Conservation (phyloP, 2,329 filamentous ascomycete genomes). For the Pestalotiopsis sp. region DNA sequence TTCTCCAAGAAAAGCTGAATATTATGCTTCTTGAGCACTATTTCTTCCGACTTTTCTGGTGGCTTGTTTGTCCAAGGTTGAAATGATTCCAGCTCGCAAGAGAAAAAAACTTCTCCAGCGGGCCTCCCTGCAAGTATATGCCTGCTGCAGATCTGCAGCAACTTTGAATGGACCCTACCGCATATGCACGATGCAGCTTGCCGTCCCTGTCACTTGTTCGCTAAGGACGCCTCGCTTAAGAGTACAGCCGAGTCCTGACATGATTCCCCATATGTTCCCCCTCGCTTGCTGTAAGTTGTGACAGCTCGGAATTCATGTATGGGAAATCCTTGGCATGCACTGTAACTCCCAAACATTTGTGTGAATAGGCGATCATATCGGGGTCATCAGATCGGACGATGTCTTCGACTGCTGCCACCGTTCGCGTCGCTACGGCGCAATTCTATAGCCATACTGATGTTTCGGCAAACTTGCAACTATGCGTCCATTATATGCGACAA, state of each 20-base stretch:
- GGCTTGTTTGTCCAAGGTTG: too few relatives aligned
- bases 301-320: neutral
- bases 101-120: too few relatives aligned
- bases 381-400: neutral
- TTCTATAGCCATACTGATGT: conserved; percentile 2
- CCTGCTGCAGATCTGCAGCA: neutral
- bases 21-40: too few relatives aligned
- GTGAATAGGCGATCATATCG: neutral
- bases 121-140: too few relatives aligned
- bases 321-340: neutral
- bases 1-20: too few relatives aligned
- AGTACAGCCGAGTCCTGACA: neutral
- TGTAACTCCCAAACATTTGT: neutral
- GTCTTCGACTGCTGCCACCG: neutral
- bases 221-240: neutral
- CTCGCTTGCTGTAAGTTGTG: neutral
- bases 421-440: conserved; percentile 1
- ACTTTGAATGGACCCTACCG: neutral
- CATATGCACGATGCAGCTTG: neutral
- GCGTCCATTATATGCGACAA: neutral
- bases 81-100: too few relatives aligned
- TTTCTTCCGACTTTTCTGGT: too few relatives aligned
- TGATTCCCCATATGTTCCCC: neutral
- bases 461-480: neutral
- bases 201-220: neutral